Evolutionary conservation across 73 alveolate genomes (phyloP), one percentile per base, ranked within the genome.

Genomic region (Blepharisma japonicum): DNA sequence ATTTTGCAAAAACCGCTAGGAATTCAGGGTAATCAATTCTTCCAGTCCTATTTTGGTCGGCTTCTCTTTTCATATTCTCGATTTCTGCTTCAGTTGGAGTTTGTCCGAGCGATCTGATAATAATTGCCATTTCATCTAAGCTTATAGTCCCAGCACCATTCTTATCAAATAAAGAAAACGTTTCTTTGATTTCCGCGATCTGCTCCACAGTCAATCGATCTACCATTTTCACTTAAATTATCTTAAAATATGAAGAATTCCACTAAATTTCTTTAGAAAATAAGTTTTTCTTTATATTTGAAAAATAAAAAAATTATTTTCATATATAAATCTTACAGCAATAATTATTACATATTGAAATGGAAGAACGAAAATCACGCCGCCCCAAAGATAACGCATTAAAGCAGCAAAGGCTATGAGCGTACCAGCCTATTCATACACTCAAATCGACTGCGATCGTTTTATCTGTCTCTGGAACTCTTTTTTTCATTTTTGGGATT

Each of bases 351-450:
- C 0, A 32, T 32, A 32, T 32, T 32, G 42, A 88, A 71, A 89
- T 85, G 56, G 91, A 87, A 56, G 90, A 91, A 83, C 70, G 83
- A 86, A 61, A 89, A 56, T 86, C 74, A 74, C 91, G 86, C 70
- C 68, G 79, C 71, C 87, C 92, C 56, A 88, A 80, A 82, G 74
- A 83, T 53, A 87, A 90, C 78, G 61, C 87, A 45, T 90, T 92
- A 55, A 84, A 88, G 86, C 94, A 92, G 81, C 93, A 92, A 77
- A 90, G 87, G 21, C 88, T 92, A 6, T 93, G 93, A 1, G 98
- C 97, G 0, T 93, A 95, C 94, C 77, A 94, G 74, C 98, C 98
- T 27, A 89, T 88, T 38, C 98, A 96, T 5, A 87, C 97, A 11
- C 71, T 89, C 68, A 55, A 80, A 47, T 85, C 95, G n/a, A 83